These are phyloP conservation scores for Leishmania martiniquensis DNA, from an alignment of 208 protist species.

Conservation along the genomic window DNA sequence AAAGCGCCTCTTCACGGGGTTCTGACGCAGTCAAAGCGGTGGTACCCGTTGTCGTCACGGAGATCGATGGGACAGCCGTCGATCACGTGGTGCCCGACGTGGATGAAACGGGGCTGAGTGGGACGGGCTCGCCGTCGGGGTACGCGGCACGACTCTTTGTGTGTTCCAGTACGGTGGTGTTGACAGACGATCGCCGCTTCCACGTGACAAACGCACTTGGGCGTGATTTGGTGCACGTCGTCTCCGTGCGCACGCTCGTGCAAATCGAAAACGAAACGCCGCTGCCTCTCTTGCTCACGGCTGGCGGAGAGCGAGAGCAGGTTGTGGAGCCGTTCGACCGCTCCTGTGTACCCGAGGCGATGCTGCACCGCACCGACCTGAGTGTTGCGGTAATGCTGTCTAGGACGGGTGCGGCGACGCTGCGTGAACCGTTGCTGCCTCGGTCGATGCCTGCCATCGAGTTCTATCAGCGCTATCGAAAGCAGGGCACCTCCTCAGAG, in stretches of 20 bases:
- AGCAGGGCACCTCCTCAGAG: slow-evolving; percentile 14
- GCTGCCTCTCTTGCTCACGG: slow-evolving; percentile 22
- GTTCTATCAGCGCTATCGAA: slow-evolving; percentile 25
- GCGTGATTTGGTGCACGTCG: slow-evolving; percentile 9
- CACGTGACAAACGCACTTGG: slow-evolving; percentile 26
- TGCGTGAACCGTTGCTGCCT: slow-evolving; percentile 30
- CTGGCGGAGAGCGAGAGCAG: slow-evolving; percentile 13
- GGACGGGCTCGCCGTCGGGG: not conserved
- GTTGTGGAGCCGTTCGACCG: slow-evolving; percentile 20
- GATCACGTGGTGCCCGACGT: slow-evolving; percentile 32
- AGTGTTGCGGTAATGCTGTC: slow-evolving; percentile 15
- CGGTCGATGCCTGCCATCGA: slow-evolving; percentile 12
- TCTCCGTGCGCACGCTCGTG: slow-evolving; percentile 28
- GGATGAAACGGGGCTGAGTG: not conserved
- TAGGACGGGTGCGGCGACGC: not conserved
- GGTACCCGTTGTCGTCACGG: slow-evolving; percentile 5
- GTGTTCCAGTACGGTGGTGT: slow-evolving; percentile 9
- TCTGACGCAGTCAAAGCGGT: not conserved
- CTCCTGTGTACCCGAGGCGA: slow-evolving; percentile 35
- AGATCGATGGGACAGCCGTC: slow-evolving; percentile 25
- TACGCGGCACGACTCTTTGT: slow-evolving; percentile 11
- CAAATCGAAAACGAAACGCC: slow-evolving; percentile 34
- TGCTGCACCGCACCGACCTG: slow-evolving; percentile 27
- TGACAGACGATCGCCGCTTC: slow-evolving; percentile 28
- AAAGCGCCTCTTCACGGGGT: not conserved